Percentiles rank a stretch among this genome's conserved stretches.
Conservation (phyloP, 2,329 filamentous ascomycete species). For the Stagonosporopsis tanaceti region DNA sequence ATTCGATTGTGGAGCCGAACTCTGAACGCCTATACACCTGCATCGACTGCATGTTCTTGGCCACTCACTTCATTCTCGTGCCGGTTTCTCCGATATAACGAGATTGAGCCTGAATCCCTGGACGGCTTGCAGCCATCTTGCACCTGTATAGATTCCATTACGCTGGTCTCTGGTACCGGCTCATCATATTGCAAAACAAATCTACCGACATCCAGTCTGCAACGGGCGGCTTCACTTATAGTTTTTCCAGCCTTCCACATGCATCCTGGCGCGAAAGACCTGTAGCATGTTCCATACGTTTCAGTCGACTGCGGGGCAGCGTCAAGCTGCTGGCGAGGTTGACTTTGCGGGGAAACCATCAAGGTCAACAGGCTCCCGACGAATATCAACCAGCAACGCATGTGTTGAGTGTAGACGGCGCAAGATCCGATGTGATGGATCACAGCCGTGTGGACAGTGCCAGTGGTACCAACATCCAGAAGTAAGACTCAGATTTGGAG, state of each 20-base stretch:
- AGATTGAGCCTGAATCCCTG: slow-evolving; percentile 20
- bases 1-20: slow-evolving; percentile 8
- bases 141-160: slow-evolving; percentile 20
- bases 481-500: slow-evolving; percentile 19
- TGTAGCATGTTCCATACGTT: slow-evolving; percentile 57
- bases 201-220: slow-evolving; percentile 18
- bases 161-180: slow-evolving; percentile 16
- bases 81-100: slow-evolving; percentile 30
- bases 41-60: slow-evolving; percentile 13
- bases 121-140: slow-evolving; percentile 22
- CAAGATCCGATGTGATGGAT: slow-evolving; percentile 85
- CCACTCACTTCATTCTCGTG: slow-evolving; percentile 21
- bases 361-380: slow-evolving; percentile 49
- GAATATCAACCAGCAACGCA: slow-evolving; percentile 64
- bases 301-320: slow-evolving; percentile 47
- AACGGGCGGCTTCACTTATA: slow-evolving; percentile 19
- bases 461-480: slow-evolving; percentile 82
- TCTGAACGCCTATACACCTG: slow-evolving; percentile 1
- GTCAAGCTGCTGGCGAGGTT: slow-evolving; percentile 44
- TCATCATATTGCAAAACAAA: slow-evolving; percentile 12
- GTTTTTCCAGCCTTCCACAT: slow-evolving; percentile 15
- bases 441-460: slow-evolving; percentile 83
- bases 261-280: slow-evolving; percentile 1
- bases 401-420: slow-evolving; percentile 80
- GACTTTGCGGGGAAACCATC: slow-evolving; percentile 47